Conservation (phyloP, 345 rosid species). For the Lepidium aucheri region DNA sequence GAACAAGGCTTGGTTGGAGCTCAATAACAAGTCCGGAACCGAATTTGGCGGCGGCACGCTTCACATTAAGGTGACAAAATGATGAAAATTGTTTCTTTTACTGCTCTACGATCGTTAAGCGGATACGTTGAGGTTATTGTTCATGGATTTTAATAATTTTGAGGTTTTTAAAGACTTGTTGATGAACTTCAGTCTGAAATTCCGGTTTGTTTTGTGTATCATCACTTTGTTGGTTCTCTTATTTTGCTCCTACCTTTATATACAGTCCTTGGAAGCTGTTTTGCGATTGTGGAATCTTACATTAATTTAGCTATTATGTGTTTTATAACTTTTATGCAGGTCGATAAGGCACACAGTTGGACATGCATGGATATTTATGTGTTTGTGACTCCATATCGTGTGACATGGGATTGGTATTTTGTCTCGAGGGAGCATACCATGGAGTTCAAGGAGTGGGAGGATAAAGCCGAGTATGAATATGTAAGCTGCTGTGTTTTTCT, state of each 20-base stretch:
- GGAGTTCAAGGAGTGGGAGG: slow-evolving; percentile 80
- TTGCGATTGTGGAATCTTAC: neutral
- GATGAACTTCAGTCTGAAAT: neutral
- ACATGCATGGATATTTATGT: slow-evolving; percentile 95
- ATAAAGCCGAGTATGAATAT: slow-evolving; percentile 74
- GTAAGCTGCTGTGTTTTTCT: slow-evolving; percentile 36
- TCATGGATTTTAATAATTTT: neutral
- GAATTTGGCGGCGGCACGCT: slow-evolving; percentile 91
- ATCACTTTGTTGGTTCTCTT: neutral
- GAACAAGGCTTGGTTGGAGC: slow-evolving; percentile 82
- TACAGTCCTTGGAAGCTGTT: neutral
- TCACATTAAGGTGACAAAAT: slow-evolving; percentile 56
- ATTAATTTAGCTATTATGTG: neutral
- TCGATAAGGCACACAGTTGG: slow-evolving; percentile 82
- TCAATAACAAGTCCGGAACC: slow-evolving; percentile 67
- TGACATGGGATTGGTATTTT: slow-evolving; percentile 94
- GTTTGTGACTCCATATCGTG: slow-evolving; percentile 90
- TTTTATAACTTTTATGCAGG: slow-evolving; percentile 35
- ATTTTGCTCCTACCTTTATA: neutral
- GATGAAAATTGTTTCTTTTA: neutral
- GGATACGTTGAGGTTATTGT: neutral
- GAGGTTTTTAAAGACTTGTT: neutral
- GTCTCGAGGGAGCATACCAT: slow-evolving; percentile 74
- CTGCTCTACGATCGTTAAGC: neutral
- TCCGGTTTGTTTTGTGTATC: neutral